Conservation (phyloP, 2,329 filamentous ascomycete genomes). For the Monosporascus sp. region DNA sequence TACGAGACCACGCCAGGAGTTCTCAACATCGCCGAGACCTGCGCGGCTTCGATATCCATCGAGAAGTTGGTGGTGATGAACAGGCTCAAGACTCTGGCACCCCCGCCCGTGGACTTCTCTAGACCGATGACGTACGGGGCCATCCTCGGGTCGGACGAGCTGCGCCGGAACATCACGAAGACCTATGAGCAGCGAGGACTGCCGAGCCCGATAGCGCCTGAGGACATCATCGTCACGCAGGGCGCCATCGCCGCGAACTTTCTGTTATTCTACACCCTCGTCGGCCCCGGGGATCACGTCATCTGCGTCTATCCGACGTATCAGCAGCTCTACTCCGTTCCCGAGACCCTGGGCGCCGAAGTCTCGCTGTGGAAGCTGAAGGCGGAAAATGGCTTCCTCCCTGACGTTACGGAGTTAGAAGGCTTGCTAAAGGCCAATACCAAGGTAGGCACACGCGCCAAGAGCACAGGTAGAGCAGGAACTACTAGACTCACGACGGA, state of each 20-base stretch:
- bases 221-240: constrained; percentile 70
- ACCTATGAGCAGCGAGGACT: constrained; percentile 56
- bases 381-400: constrained; percentile 59
- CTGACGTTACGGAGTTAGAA: constrained; percentile 62
- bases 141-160: constrained; percentile 60
- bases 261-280: constrained; percentile 66
- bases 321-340: constrained; percentile 75
- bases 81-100: constrained; percentile 41
- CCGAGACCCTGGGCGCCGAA: constrained; percentile 67
- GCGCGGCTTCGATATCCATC: constrained; percentile 68
- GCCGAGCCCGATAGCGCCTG: constrained; percentile 31
- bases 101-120: constrained; percentile 46
- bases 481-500: neutral
- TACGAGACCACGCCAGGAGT: constrained; percentile 52
- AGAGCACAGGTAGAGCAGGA: neutral
- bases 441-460: constrained; percentile 49
- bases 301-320: constrained; percentile 85
- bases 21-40: constrained; percentile 75
- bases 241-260: constrained; percentile 86
- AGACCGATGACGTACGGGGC: constrained; percentile 66
- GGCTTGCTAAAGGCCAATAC: constrained; percentile 62
- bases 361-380: constrained; percentile 72
- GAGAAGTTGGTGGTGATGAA: constrained; percentile 58
- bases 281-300: constrained; percentile 73
- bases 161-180: constrained; percentile 60